Base-by-base conservation (phyloP, 805 yeast genomes). In the Peterozyma xylosa region DNA sequence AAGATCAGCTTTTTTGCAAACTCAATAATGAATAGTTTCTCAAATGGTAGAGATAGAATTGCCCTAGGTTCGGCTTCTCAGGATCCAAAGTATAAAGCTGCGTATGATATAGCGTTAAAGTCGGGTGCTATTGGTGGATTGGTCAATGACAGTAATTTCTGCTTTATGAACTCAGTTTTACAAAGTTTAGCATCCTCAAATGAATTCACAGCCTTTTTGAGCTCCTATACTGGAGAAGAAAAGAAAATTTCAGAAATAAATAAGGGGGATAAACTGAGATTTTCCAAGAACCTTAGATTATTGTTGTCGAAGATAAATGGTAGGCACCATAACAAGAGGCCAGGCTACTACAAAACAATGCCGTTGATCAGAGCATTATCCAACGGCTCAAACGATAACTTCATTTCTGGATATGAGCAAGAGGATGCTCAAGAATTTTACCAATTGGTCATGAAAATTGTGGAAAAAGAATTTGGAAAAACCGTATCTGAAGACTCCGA, bases 381-480 rank as follows among this genome's bases (percentile, higher is more conserved):
- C 4, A 82, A 83, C 55, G 85, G 87, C 0, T 90, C 93, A 11
- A 82, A 80, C 52, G 84, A 80, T 55, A 82, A 82, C 57, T 74
- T 88, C 47, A 79, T 89, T 53, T 63, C 79, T 44, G 93, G 96
- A 1, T 87, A 87, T 57, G 88, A 86, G 56, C 98, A 90, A 64
- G 96, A 90, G 60, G 98, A 90, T 65, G 97, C 97, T 0, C 96
- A 90, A 62, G 98, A 90, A 60, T 90, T 90, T 56, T 90, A 90
- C 66, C 97, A 90, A 59, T 72, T 82, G 42, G 73, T 85, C 2
- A 68, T 86, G 71, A 70, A 75, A 36, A 77, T 82, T 45, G 65
- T 86, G 30, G 95, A 86, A 55, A 67, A 67, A 35, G 86, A 81
- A 44, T 60, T 64, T 59, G 39, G 35, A 15, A 60, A 68, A 64